Conservation (phyloP, 2,329 filamentous ascomycete genomes). For the Falciphora oryzae region DNA sequence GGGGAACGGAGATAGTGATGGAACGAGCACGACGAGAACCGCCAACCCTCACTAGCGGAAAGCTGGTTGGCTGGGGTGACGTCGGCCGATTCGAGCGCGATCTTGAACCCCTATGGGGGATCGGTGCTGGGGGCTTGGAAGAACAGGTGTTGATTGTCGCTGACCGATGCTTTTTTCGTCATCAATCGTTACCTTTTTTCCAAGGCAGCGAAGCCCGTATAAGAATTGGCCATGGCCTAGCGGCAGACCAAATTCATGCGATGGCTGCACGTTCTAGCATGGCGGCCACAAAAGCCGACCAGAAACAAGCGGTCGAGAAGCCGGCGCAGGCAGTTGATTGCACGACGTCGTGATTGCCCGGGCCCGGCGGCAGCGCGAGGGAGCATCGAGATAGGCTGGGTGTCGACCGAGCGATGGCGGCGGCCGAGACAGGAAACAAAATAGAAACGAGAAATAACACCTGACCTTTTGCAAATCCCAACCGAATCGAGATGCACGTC, state of each 20-base stretch:
- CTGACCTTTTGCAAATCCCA: too few species aligned
- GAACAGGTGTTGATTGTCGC: too few species aligned
- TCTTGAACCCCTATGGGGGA: neutral
- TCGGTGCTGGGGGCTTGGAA: neutral
- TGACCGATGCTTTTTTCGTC: neutral
- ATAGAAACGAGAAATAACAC: neutral
- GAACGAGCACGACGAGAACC: neutral
- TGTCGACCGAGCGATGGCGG: too few species aligned
- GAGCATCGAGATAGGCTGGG: neutral
- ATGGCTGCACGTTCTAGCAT: neutral
- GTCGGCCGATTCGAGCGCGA: neutral
- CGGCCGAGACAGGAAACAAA: neutral
- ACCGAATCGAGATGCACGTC: neutral
- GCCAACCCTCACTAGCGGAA: neutral
- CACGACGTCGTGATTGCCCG: neutral
- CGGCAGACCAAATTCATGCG: neutral
- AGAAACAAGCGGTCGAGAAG: neutral
- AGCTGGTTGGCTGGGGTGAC: neutral
- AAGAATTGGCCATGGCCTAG: neutral
- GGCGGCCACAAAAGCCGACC: neutral
- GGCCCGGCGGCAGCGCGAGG: neutral
- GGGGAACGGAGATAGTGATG: neutral
- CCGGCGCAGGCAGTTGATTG: neutral
- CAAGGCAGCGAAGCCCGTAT: neutral
- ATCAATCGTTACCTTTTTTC: neutral